Evolutionary conservation across 148 eudicot species (phyloP), one percentile per base, ranked within the genome.

Genomic region (Fallopia convolvulus): DNA sequence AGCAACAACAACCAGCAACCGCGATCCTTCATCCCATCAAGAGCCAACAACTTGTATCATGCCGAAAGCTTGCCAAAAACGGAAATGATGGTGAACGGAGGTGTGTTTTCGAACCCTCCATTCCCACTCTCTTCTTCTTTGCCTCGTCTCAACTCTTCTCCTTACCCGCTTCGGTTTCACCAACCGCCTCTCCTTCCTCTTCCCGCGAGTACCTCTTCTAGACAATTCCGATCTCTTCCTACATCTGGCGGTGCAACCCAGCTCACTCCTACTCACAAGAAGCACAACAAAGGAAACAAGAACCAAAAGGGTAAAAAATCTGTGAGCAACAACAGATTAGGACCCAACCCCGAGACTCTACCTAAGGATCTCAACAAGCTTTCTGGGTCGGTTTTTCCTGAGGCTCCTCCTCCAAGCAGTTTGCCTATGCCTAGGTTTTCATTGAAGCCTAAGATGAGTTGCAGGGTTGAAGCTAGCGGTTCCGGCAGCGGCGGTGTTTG

Each of bases 381-480:
- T 71, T 76, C 32, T 52, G 41, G 41, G 83, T 72, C 78, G 30
- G 81, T 76, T 76, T 79, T 77, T 30, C 55, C 82, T n/a, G 76
- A 83, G 17, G 85, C 97, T 55, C 97, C 97, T 42, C 97, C 93
- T 18, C 95, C 97, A 6, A 93, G 93, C 74, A 90, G 97, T 80
- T 80, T 90, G 84, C 97, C 97, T 68, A 81, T 93, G 86, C 97
- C 97, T 33, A 90, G 81, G 73, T 93, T 93, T 81, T 88, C 83
- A 36, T 44, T 87, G 73, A 82, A 91, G 90, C 84, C 84, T 8
- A 88, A 82, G 87, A 76, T 82, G 39, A 83, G 82, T 76, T 93
- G 93, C 83, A 84, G 82, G 39, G 79, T 79, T 0, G 86, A 87
- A 49, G 90, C 85, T 8, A 83, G 80, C 12, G 83, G 77, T 4